Conservation (phyloP, 1,139 yeast species). For the Candida neerlandica region DNA sequence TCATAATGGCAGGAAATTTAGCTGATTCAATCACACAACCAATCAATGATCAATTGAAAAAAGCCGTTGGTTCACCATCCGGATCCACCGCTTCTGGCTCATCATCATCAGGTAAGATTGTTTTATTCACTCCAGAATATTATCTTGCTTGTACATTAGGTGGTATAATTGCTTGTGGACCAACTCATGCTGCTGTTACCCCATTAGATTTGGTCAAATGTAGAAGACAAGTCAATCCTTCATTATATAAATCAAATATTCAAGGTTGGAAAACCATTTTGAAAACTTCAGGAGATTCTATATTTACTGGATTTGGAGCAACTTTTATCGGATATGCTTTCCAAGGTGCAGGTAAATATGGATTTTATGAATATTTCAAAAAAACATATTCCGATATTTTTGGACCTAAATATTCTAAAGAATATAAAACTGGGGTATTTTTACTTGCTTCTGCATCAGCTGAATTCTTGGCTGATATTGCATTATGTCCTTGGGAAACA, state of each 20-base stretch:
- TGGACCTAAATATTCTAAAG: constrained; percentile 64
- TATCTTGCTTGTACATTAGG: constrained; percentile 86
- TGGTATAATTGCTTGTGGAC: constrained; percentile 92
- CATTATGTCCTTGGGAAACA: constrained; percentile 91
- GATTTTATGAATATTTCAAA: constrained; percentile 89
- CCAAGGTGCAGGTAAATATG: constrained; percentile 97
- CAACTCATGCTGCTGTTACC: constrained; percentile 90
- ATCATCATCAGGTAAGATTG: constrained; percentile 20
- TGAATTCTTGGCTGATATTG: constrained; percentile 86
- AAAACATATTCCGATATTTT: constrained; percentile 68
- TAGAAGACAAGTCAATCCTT: constrained; percentile 82
- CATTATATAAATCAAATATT: constrained; percentile 69
- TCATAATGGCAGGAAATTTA: constrained; percentile 1
- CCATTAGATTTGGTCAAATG: constrained; percentile 93
- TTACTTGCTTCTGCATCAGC: constrained; percentile 90
- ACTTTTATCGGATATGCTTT: constrained; percentile 88
- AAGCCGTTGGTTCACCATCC: constrained; percentile 12
- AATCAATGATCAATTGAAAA: constrained; percentile 29
- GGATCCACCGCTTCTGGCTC: constrained; percentile 10
- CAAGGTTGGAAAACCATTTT: constrained; percentile 80
- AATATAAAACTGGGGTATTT: constrained; percentile 73
- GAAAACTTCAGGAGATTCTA: constrained; percentile 73
- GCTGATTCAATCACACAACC: constrained; percentile 38
- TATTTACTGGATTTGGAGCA: constrained; percentile 88
- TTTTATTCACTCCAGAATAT: constrained; percentile 68